Conservation (phyloP, 2,329 filamentous ascomycete species). For the Ceratocystis ficicola region DNA sequence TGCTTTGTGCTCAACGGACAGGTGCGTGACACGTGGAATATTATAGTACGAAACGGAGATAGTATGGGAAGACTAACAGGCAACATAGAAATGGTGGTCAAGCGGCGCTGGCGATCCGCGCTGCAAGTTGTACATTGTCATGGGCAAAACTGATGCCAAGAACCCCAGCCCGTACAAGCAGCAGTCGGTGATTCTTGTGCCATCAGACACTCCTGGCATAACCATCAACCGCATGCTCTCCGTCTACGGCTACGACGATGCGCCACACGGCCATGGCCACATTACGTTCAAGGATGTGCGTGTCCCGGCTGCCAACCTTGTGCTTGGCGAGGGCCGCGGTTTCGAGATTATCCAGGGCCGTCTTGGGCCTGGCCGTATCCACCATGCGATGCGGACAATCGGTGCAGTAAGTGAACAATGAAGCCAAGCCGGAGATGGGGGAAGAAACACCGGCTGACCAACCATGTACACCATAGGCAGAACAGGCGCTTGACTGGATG, state of each 20-base stretch:
- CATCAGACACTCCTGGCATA: conserved; percentile 66
- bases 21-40: conserved; percentile 33
- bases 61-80: conserved; percentile 15
- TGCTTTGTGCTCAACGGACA: conserved; percentile 84
- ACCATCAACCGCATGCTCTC: conserved; percentile 88
- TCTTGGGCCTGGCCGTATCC: conserved; percentile 87
- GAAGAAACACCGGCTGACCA: not conserved
- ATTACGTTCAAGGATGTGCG: conserved; percentile 82
- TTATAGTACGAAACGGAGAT: not conserved
- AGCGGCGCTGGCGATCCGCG: conserved; percentile 86
- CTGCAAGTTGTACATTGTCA: conserved; percentile 88
- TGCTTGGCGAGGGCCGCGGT: conserved; percentile 83
- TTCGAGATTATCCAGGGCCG: conserved; percentile 98
- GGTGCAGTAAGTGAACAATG: conserved; percentile 49
- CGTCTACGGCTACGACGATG: conserved; percentile 94
- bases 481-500: conserved; percentile 89
- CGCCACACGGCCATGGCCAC: conserved; percentile 95
- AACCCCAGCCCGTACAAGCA: conserved; percentile 73
- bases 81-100: conserved; percentile 88
- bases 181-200: conserved; percentile 86
- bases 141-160: conserved; percentile 76
- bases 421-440: not conserved
- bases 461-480: conserved; percentile 41
- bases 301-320: conserved; percentile 69
- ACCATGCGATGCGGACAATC: conserved; percentile 94